Evolutionary conservation across 225 moss, liverwort and hornwort species (phyloP), one percentile per base, ranked within the genome.

Genomic region (Physcomitrellopsis africana): DNA sequence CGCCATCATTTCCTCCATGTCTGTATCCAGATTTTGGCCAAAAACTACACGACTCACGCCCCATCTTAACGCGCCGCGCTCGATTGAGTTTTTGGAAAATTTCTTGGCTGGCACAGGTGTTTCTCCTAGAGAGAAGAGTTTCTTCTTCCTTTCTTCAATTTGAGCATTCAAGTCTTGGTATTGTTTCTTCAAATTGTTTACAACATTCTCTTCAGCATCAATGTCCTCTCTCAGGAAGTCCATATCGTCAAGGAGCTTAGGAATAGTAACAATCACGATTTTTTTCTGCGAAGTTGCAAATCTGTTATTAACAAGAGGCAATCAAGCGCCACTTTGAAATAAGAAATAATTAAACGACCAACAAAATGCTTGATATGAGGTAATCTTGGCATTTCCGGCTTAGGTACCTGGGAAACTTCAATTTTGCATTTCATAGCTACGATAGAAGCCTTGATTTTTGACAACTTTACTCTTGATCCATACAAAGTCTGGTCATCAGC

Each of bases 171-270:
- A 60, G 14, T 55, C 72, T 1, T 82, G 75, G 80, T 89, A 93
- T 6, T 81, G 87, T 2, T 76, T 77, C 65, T 84, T 81, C 17
- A 94, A 49, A 37, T 89, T 84, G 27, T 76, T 59, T 0, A 90
- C 10, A 19, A 61, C 62, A 51, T 89, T 91, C 57, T 90, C 83
- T 4, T 70, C 83, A 68, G 52, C 75, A 48, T 90, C 90, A 47
- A 83, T 81, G 11, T 89, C 94, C 64, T 97, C 94, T 68, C 82
- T 90, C 53, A 87, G 81, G 54, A 66, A 85, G 58, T 97, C 94
- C 72, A 97, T 81, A 68, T 97, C 94, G 51, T 91, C 94, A 42
- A 94, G 75, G 48, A 86, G 44, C 60, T 84, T 26, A 27, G 93
- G 96, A 20, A 87, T 72, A 51, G 61, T 86, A 29, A 97, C 76